Conservation (phyloP, 495 filamentous ascomycete genomes). For the Penicillium lagena region DNA sequence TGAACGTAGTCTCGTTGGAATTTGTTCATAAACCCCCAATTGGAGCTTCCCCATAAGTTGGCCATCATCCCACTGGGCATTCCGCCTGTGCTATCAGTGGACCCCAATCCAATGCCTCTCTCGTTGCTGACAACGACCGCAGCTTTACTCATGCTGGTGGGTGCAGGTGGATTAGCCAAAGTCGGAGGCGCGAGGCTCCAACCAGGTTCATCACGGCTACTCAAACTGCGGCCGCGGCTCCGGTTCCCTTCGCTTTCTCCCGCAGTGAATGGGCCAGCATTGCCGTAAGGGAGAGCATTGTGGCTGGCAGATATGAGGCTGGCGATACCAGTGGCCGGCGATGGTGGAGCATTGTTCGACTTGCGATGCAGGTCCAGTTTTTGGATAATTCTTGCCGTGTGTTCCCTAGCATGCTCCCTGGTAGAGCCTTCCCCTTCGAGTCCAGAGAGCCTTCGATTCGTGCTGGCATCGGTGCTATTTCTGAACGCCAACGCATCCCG, state of each 20-base stretch:
- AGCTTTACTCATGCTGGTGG: constrained; percentile 81
- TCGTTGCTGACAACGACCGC: constrained; percentile 79
- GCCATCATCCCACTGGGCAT: constrained; percentile 82
- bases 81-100: constrained; percentile 54
- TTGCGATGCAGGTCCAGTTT: constrained; percentile 89
- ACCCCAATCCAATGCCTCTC: constrained; percentile 53
- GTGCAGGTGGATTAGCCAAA: constrained; percentile 75
- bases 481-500: constrained; percentile 51
- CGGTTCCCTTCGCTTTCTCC: constrained; percentile 19
- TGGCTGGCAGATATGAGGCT: constrained; percentile 84
- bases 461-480: constrained; percentile 65
- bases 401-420: constrained; percentile 60
- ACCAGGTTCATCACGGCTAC: constrained; percentile 35
- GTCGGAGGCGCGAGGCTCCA: constrained; percentile 77
- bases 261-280: constrained; percentile 24
- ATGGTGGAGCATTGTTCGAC: constrained; percentile 45
- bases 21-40: constrained; percentile 72
- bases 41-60: constrained; percentile 84
- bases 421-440: constrained; percentile 52
- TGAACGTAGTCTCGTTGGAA: constrained; percentile 52
- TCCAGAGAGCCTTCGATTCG: constrained; percentile 38
- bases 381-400: constrained; percentile 81
- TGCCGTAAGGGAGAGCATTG: constrained; percentile 59
- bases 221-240: constrained; percentile 24
- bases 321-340: constrained; percentile 64